phyloP scores from a whole-genome alignment of 73 alveolate species.

The Diophrys appendiculata region DNA sequence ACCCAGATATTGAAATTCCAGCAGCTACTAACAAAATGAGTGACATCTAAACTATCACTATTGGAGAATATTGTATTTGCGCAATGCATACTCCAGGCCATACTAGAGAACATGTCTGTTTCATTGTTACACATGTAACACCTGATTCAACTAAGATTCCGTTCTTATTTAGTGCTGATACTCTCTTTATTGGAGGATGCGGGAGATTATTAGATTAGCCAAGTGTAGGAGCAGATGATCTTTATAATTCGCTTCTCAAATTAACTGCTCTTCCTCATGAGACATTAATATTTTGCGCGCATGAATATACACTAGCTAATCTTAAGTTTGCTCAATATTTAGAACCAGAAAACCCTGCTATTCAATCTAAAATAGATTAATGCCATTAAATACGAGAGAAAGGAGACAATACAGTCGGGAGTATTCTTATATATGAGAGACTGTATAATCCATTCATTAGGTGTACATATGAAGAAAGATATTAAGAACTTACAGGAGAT shows the following conservation, averaged over 20 bases:
- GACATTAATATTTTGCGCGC: slow-evolving; percentile 62
- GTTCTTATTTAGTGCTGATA: slow-evolving; percentile 59
- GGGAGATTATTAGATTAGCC: too few relatives aligned
- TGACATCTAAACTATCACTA: slow-evolving; percentile 53
- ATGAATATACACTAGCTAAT: slow-evolving; percentile 49
- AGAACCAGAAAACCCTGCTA: slow-evolving; percentile 68
- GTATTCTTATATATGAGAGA: slow-evolving; percentile 49
- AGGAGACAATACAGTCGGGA: slow-evolving; percentile 48
- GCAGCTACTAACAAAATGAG: slow-evolving; percentile 26
- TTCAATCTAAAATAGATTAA: slow-evolving; percentile 35
- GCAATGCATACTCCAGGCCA: slow-evolving; percentile 79
- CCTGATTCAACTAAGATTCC: slow-evolving; percentile 66
- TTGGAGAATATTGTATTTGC: slow-evolving; percentile 67
- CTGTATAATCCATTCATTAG: slow-evolving; percentile 67
- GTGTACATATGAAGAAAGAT: slow-evolving; percentile 40
- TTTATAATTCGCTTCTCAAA: slow-evolving; percentile 48
- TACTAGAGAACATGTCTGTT: slow-evolving; percentile 47
- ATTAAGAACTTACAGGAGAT: slow-evolving; percentile 40
- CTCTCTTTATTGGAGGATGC: slow-evolving; percentile 72
- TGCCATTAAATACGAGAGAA: slow-evolving; percentile 27
- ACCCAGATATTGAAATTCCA: slow-evolving; percentile 27
- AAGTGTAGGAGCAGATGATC: slow-evolving; percentile 49
- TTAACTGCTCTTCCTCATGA: slow-evolving; percentile 67
- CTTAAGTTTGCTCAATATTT: slow-evolving; percentile 55
- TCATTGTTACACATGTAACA: slow-evolving; percentile 69